Evolutionary conservation across 352 stramenopile species (phyloP), one percentile per base, ranked within the genome.

Genomic region (Chrysophaeum taylorii): DNA sequence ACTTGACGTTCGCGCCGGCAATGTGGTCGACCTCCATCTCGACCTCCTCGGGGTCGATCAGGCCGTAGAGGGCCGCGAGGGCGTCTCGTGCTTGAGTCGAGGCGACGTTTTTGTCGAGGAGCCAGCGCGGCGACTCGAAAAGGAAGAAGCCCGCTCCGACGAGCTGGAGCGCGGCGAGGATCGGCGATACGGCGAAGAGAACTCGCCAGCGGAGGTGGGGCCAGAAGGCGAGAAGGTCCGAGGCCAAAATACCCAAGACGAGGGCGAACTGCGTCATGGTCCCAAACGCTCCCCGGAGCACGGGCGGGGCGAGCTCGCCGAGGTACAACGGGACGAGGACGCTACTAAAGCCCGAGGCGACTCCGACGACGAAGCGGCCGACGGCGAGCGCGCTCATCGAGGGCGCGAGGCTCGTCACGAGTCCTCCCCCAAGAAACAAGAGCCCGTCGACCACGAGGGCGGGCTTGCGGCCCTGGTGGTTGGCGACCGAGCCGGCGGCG

Each of bases 321-420:
- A 94, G 74, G 79, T 92, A 94, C 50, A 94, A 84, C 15, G 87
- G 87, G 15, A 91, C 81, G n/a, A 92, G 68, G 27, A 92, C 85
- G 14, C 77, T 83, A 16, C 78, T 81, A 68, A 82, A 85, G 60
- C 85, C 86, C 70, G 73, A 84, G 25, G 85, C 85, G 76, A 91
- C 84, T 64, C 86, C 86, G 75, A 88, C 83, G 25, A 92, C 74
- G 18, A 89, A 86, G 42, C 86, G 74, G 29, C 76, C 76, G 25
- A 84, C 27, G 54, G 86, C 87, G 43, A 92, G 79, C 31, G 68
- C 79, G 23, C 79, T 61, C 68, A 92, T 85, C 60, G 78, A 77
- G 1, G 73, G 72, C n/a, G n/a, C n/a, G n/a, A n/a, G n/a, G n/a
- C n/a, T n/a, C n/a, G n/a, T n/a, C n/a, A n/a, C n/a, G n/a, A n/a